These are phyloP conservation scores for Boletus edulis DNA, from an alignment of 768 basidiomycete genomes.

Conservation along the genomic window DNA sequence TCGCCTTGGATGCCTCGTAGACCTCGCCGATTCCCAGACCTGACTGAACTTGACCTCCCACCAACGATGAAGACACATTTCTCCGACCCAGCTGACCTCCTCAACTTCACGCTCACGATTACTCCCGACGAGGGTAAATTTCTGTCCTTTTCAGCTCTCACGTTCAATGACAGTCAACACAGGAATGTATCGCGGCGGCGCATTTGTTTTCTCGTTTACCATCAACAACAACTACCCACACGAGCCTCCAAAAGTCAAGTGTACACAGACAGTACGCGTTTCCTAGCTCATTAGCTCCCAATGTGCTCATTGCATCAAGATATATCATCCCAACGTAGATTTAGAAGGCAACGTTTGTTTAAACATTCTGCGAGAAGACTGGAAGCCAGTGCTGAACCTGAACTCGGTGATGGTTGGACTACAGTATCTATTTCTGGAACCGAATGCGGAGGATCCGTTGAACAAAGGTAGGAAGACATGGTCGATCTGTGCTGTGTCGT, in stretches of 20 bases:
- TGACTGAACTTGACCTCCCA: constrained; percentile 96
- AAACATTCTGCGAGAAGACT: constrained; percentile 98
- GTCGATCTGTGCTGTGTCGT: neutral
- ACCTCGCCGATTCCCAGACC: constrained; percentile 48
- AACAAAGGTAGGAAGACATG: constrained; percentile 82
- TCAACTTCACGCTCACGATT: constrained; percentile 95
- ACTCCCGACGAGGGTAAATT: constrained; percentile 88
- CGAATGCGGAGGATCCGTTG: constrained; percentile 96
- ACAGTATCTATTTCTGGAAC: constrained; percentile 98
- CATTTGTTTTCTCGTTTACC: constrained; percentile 89
- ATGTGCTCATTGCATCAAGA: constrained; percentile 46
- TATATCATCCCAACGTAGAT: constrained; percentile 99
- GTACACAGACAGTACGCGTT: constrained; percentile 78
- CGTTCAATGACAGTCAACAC: neutral
- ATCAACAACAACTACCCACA: constrained; percentile 99
- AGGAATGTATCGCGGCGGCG: constrained; percentile 99
- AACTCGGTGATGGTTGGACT: constrained; percentile 98
- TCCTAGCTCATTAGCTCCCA: neutral
- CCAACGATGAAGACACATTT: constrained; percentile 95
- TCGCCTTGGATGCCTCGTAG: neutral
- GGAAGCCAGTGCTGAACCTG: constrained; percentile 98
- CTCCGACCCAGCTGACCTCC: constrained; percentile 88
- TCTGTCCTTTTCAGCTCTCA: neutral
- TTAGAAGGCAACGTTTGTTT: constrained; percentile 97
- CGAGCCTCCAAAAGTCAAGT: constrained; percentile 98